These are phyloP conservation scores for Stentor roeselii DNA, from an alignment of 73 alveolate genomes.

Conservation along the genomic window DNA sequence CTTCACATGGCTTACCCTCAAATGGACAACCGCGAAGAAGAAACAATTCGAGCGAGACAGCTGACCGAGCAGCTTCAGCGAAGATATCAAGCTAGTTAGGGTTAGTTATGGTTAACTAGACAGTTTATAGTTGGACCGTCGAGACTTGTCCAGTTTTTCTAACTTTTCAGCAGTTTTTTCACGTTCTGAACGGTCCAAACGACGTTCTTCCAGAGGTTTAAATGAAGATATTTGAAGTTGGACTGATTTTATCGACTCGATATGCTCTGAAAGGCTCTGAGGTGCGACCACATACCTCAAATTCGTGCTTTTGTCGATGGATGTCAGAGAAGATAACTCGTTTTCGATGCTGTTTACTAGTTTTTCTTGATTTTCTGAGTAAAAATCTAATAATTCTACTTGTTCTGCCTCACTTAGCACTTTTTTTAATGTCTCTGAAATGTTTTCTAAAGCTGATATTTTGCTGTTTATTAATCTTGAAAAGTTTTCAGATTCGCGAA, in stretches of 20 bases:
- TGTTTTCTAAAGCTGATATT: conserved; percentile 36
- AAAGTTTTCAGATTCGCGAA: conserved; percentile 56
- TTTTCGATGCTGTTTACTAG: conserved; percentile 32
- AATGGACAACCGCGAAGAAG: no score
- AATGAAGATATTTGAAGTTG: conserved; percentile 37
- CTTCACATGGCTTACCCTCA: not conserved
- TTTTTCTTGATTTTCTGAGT: conserved; percentile 56
- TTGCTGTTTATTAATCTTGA: conserved; percentile 52
- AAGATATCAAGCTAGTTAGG: no score
- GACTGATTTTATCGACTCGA: conserved; percentile 49
- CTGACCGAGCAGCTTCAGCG: no score
- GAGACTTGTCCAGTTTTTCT: no score
- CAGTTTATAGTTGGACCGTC: no score
- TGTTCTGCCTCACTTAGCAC: conserved; percentile 50
- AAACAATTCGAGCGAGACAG: no score
- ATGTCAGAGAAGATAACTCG: conserved; percentile 32
- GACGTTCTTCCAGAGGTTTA: conserved; percentile 25
- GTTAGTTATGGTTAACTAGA: no score
- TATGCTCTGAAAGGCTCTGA: conserved; percentile 31
- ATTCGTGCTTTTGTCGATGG: conserved; percentile 25
- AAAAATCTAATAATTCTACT: conserved; percentile 56
- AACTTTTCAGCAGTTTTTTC: no score
- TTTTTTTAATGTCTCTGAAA: conserved; percentile 43
- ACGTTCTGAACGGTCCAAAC: not conserved
- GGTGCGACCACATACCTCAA: conserved; percentile 42